Evolutionary conservation across 2,329 filamentous ascomycete genomes (phyloP), one percentile per base, ranked within the genome.

Genomic region (Alternaria arborescens): DNA sequence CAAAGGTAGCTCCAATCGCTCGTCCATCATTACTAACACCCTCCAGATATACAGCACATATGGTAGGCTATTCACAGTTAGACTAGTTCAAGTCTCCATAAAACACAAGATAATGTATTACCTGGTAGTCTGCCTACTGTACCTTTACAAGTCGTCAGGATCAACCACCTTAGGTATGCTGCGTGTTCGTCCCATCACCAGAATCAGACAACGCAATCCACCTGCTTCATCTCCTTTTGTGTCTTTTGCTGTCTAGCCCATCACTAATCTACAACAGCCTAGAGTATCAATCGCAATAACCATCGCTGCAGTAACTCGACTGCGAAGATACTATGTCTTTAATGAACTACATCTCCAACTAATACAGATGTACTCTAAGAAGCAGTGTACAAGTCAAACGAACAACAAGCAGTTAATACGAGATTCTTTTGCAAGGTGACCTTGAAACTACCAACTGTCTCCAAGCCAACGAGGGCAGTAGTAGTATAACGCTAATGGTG

Each of bases 41-140:
- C 32, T 36, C 6, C 5, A 7, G 1, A 12, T 10, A 10, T 0
- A 32, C 30, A 3, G 11, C 0, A 12, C 0, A 4, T 32, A 8
- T 26, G 6, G 8, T 7, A 26, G 24, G 24, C 11, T 10, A 32
- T 32, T 0, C 30, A 12, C 30, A 12, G 30, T 32, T 11, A 32
- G 10, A 12, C 30, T 11, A 32, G 30, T 5, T 12, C 30, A 32
- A 32, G 30, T 32, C 30, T 32, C 10, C 5, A 12, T 32, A 10
- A 1, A 32, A 16, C 6, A 16, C 28, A 30, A 11, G 1, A 30
- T 26, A 26, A 26, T 26, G 24, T 26, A 7, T 7, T 8, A 26
- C 24, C 24, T 26, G 2, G 24, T 30, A 30, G 28, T 30, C 28
- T 30, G 8, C 11, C 28, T 30, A 26, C 24, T 26, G 24, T 26